Evolutionary conservation across 1,284 basidiomycete genomes (phyloP), one percentile per base, ranked within the genome.

Genomic region (Malassezia japonica): DNA sequence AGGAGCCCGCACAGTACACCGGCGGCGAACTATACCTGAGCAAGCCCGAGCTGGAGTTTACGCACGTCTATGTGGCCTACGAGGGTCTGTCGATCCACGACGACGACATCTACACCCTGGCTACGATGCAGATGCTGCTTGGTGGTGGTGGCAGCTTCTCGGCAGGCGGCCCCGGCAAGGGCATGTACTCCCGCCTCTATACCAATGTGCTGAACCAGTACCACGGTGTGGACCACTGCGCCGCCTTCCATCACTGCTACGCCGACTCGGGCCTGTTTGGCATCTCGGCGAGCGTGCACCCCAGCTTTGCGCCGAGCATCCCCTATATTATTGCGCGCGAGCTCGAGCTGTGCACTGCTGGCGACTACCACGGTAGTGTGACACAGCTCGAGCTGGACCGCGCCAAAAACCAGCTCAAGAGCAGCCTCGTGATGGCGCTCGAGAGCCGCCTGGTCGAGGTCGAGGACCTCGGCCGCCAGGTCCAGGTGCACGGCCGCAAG

Each of bases 231-330:
- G 92, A 98, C 75, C 87, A 90, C 74, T 95, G 91, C 74, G 84
- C 87, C n/a, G 86, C 88, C 24, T 95, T 95, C 83, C 89, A 96
- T 74, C 91, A 96, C 75, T 92, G 92, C 70, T 98, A 96, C 76
- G 83, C 84, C 52, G 91, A 96, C 75, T 86, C 86, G 24, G 89
- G 89, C 1, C 78, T 98, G 10, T 96, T 96, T 71, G 94, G 92
- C 16, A 80, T 98, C 47, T 86, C 87, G 60, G 87, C 87, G 7
- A 83, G 85, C n/a, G 89, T 92, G 70, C 78, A 87, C 27, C 90
- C 87, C 0, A 54, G 71, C 51, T 78, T 78, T 59, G 78, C 81
- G 12, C 76, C 79, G 7, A 79, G 80, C 64, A 85, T 91, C 51
- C 78, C 90, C 40, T 83, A 88, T 24, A 82, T 95, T 61, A 81